Conservation (phyloP, 169 alveolate species). For the Babesia sp. region DNA sequence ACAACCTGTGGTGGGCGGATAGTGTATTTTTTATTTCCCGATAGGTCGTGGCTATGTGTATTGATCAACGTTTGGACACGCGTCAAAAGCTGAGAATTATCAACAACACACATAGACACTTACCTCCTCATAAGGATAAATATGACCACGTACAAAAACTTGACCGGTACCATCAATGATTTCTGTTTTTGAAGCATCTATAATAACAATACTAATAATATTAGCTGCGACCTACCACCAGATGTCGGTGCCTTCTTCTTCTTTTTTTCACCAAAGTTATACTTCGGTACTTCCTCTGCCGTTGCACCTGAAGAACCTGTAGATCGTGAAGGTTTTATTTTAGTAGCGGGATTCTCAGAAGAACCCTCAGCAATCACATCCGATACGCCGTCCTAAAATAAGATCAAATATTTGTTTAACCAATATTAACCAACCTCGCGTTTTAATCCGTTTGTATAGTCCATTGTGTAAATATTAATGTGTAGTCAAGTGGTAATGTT, state of each 20-base stretch:
- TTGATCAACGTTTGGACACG: slow-evolving; percentile 84
- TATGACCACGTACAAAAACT: slow-evolving; percentile 82
- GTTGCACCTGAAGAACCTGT: slow-evolving; percentile 4
- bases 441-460: neutral
- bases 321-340: neutral
- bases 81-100: slow-evolving; percentile 72
- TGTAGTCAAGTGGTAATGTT: neutral
- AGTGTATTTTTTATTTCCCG: slow-evolving; percentile 86
- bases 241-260: slow-evolving; percentile 80
- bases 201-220: neutral
- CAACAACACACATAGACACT: neutral
- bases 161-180: slow-evolving; percentile 79
- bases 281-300: slow-evolving; percentile 64
- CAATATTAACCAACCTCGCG: slow-evolving; percentile 11
- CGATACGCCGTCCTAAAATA: slow-evolving; percentile 18
- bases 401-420: neutral
- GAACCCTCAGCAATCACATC: neutral
- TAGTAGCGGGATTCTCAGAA: neutral
- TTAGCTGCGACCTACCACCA: slow-evolving; percentile 56
- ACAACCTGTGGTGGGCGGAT: slow-evolving; percentile 92
- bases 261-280: slow-evolving; percentile 85
- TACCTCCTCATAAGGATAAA: slow-evolving; percentile 86
- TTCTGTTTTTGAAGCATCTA: slow-evolving; percentile 67
- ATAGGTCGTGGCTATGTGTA: slow-evolving; percentile 87
- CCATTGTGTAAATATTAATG: neutral